Percentiles rank a stretch among this genome's conserved stretches.
These are phyloP conservation scores for Pichia eremophila DNA, from an alignment of 805 yeast species.

Conservation along the genomic window DNA sequence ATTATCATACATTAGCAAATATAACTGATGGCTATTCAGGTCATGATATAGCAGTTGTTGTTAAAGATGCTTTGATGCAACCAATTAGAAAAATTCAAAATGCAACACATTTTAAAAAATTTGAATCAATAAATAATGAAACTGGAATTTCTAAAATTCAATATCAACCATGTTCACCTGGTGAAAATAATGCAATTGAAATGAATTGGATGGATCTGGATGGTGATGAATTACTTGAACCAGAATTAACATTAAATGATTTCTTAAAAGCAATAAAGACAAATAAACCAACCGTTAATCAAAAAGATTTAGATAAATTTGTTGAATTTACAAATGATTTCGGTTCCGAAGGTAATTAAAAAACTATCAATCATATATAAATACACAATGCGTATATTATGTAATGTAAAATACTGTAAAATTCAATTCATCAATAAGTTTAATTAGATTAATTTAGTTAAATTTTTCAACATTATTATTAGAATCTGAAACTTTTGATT, in stretches of 20 bases:
- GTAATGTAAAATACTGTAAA: neutral
- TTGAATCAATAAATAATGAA: slow-evolving; percentile 32
- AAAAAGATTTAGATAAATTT: slow-evolving; percentile 71
- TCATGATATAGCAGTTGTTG: slow-evolving; percentile 93
- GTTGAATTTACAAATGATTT: slow-evolving; percentile 86
- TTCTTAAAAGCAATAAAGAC: slow-evolving; percentile 86
- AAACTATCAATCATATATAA: too few species aligned
- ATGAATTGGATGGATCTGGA: slow-evolving; percentile 91
- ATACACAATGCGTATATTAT: neutral
- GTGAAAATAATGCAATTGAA: slow-evolving; percentile 78
- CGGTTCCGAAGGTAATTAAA: slow-evolving; percentile 85
- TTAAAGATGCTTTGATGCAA: slow-evolving; percentile 95
- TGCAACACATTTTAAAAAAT: slow-evolving; percentile 87
- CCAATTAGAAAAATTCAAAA: slow-evolving; percentile 92
- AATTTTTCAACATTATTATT: slow-evolving; percentile 42
- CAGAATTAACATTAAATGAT: slow-evolving; percentile 82
- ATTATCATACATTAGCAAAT: slow-evolving; percentile 69
- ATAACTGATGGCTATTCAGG: slow-evolving; percentile 98
- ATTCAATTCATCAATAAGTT: neutral
- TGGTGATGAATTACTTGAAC: slow-evolving; percentile 83
- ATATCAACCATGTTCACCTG: slow-evolving; percentile 93
- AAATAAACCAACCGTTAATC: slow-evolving; percentile 92
- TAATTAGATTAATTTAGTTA: slow-evolving; percentile 1
- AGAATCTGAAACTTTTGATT: slow-evolving; percentile 73
- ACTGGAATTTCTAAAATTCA: slow-evolving; percentile 30